Base-by-base conservation (phyloP, 2,329 filamentous ascomycete species). In the Calonectria pauciramosa region DNA sequence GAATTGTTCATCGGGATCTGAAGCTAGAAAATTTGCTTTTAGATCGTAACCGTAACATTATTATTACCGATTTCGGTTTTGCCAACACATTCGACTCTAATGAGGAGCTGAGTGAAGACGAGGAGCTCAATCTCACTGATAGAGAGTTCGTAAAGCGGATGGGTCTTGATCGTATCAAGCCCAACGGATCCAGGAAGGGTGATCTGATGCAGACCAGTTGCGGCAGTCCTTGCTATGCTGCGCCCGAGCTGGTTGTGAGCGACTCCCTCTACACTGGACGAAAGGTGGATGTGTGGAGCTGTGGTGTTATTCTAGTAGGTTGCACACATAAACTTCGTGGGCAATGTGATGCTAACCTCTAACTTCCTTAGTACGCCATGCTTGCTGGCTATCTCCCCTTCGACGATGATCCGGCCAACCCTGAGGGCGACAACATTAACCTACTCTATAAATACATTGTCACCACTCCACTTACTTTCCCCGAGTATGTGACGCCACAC, bases 191-290 rank as follows among this genome's bases (percentile, higher is more conserved):
- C 81, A 91, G 96, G 75, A 93, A 96, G 81, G 97, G 97, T 47
- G 97, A 99, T 87, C 88, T 99, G 82, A 99, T 99, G 97, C 96
- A 98, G 86, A 99, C 97, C 14, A 99, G 97, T 84, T 99, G 97
- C 84, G 97, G 97, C 77, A 99, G 96, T 85, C 97, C 97, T 10
- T 99, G 97, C 83, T 99, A 99, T 85, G 97, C 97, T 64, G 97
- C 97, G 18, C 97, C 97, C 6, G 97, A 99, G 87, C 89, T 99
- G 69, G 97, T 99, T 18, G 97, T 99, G 75, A 99, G 96, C 84
- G 97, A 99, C 85, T 98, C 96, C 20, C 88, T 99, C 10, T 99
- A 99, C 86, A 99, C 97, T 2, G 97, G 97, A 60, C 93, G 96
- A 68, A 99, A 99, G 86, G 97, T 99, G 32, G 97, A 99, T 83